Conservation (phyloP, 1,284 basidiomycete genomes). For the Neonothopanus nambi region DNA sequence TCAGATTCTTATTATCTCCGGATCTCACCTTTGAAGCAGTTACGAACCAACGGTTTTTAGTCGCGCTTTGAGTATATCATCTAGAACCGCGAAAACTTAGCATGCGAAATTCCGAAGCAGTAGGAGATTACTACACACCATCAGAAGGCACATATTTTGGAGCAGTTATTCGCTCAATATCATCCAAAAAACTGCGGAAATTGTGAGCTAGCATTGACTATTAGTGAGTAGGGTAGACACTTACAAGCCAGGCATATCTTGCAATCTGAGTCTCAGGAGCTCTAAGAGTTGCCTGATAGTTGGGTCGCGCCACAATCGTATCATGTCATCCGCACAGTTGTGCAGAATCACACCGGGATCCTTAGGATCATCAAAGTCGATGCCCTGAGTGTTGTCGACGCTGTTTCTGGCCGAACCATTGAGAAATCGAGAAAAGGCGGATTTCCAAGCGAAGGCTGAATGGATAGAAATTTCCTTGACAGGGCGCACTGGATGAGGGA, state of each 20-base stretch:
- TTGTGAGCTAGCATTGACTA: constrained; percentile 5
- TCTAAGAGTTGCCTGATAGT: constrained; percentile 49
- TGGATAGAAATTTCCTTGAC: constrained; percentile 43
- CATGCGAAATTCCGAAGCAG: background rate
- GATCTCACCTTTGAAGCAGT: background rate
- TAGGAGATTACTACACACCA: constrained; percentile 34
- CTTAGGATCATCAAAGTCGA: constrained; percentile 50
- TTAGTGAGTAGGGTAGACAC: constrained; percentile 26
- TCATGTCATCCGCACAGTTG: constrained; percentile 57
- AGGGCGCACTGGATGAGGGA: constrained; percentile 25
- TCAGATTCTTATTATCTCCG: background rate
- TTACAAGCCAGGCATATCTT: constrained; percentile 71
- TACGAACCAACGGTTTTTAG: constrained; percentile 80
- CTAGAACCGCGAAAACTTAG: constrained; percentile 32
- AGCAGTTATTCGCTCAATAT: constrained; percentile 75
- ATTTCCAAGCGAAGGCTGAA: constrained; percentile 44
- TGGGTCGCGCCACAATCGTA: constrained; percentile 56
- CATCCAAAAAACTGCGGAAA: constrained; percentile 51
- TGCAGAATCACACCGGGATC: constrained; percentile 53
- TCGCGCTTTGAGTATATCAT: constrained; percentile 91
- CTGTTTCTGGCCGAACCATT: constrained; percentile 36
- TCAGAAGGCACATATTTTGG: constrained; percentile 86
- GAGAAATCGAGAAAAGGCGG: constrained; percentile 39
- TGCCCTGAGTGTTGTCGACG: constrained; percentile 42
- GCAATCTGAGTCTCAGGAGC: constrained; percentile 47